Percentiles rank a stretch among this genome's conserved stretches.
Conservation (phyloP, 148 eudicot genomes). For the Cornus kousa region DNA sequence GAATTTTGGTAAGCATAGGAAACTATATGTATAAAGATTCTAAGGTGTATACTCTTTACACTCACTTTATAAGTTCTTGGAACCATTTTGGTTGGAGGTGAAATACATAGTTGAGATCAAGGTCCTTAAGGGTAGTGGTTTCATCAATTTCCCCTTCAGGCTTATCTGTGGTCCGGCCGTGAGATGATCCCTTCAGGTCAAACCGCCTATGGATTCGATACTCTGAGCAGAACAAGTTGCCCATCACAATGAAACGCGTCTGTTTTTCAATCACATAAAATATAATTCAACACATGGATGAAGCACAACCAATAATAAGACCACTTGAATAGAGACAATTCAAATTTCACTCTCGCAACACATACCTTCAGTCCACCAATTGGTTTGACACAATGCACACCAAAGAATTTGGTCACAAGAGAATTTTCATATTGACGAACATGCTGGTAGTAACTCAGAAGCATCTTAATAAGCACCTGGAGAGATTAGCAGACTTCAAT, state of each 20-base stretch:
- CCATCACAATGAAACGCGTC: constrained; percentile 97
- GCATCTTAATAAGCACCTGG: constrained; percentile 89
- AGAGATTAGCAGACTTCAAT: constrained; percentile 21
- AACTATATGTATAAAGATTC: background rate
- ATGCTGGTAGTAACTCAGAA: constrained; percentile 76
- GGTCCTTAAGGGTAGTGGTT: constrained; percentile 95
- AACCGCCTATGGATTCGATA: constrained; percentile 88
- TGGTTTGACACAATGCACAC: constrained; percentile 92
- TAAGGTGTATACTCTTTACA: background rate
- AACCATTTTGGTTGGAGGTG: constrained; percentile 85
- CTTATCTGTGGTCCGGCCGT: constrained; percentile 82
- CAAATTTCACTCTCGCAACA: background rate
- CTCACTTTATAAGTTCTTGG: constrained; percentile 90
- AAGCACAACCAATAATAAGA: background rate
- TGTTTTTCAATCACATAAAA: constrained; percentile 14
- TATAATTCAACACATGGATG: background rate
- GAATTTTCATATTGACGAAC: constrained; percentile 75
- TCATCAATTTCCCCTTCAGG: constrained; percentile 87
- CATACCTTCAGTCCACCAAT: constrained; percentile 79
- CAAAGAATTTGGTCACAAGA: constrained; percentile 79
- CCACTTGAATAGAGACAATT: background rate
- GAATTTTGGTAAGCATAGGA: background rate
- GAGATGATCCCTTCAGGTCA: constrained; percentile 93
- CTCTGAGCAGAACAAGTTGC: constrained; percentile 91
- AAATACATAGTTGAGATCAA: constrained; percentile 83